A percentile compares a stretch with the other conserved stretches of the same genome.
Conservation (phyloP, 352 stramenopile genomes). For the Phytopythium litorale region DNA sequence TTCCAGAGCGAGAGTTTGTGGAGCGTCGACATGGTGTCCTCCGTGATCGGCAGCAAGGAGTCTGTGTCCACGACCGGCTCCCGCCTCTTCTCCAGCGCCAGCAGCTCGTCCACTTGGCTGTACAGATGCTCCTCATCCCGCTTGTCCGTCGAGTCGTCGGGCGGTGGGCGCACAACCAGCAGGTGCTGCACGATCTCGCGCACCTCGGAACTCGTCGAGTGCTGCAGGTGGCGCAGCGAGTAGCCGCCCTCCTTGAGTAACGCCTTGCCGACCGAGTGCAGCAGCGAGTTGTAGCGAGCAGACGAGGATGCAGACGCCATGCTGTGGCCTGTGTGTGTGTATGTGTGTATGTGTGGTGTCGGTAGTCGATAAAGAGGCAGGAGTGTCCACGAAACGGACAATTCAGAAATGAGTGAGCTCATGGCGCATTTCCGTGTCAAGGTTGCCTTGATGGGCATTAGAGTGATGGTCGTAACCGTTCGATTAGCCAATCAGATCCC, state of each 20-base stretch:
- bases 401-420: slow-evolving; percentile 2
- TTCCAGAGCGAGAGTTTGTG: slow-evolving; percentile 55
- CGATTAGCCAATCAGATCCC: not conserved
- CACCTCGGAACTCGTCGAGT: slow-evolving; percentile 32
- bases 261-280: slow-evolving; percentile 21
- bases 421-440: too few relatives aligned
- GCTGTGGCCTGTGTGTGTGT: not conserved
- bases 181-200: slow-evolving; percentile 52
- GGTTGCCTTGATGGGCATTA: not conserved
- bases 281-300: slow-evolving; percentile 27
- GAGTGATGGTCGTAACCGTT: too few relatives aligned
- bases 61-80: slow-evolving; percentile 18
- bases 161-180: slow-evolving; percentile 33
- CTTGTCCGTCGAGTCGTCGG: slow-evolving; percentile 17
- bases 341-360: not conserved
- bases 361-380: not conserved
- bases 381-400: not conserved
- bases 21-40: slow-evolving; percentile 8
- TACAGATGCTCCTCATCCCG: slow-evolving; percentile 36
- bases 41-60: slow-evolving; percentile 11
- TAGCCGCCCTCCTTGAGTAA: slow-evolving; percentile 37
- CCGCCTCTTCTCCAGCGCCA: slow-evolving; percentile 22
- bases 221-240: slow-evolving; percentile 31
- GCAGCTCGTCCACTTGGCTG: slow-evolving; percentile 33
- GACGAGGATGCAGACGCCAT: not conserved